Evolutionary conservation across 805 yeast species (phyloP).

Genomic region (Wickerhamiella sorbophila): DNA sequence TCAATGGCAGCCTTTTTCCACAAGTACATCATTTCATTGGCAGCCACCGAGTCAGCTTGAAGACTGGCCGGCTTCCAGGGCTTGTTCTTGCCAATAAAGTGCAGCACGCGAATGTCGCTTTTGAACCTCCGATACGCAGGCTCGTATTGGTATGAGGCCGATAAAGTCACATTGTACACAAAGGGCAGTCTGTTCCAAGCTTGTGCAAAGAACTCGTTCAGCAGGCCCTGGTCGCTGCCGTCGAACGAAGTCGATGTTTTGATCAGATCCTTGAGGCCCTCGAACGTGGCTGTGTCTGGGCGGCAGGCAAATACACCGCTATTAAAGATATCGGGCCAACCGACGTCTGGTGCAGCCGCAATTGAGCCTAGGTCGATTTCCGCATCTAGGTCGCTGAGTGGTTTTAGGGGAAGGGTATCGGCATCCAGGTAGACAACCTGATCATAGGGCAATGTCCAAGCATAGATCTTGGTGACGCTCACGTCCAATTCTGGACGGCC

Average conservation of each 20-base stretch:
- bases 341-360: constrained; percentile 59
- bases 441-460: constrained; percentile 36
- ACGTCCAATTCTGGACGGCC: constrained; percentile 35
- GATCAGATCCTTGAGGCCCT: constrained; percentile 26
- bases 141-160: constrained; percentile 45
- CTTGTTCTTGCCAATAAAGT: constrained; percentile 27
- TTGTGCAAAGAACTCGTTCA: constrained; percentile 52
- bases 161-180: constrained; percentile 64
- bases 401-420: constrained; percentile 35
- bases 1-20: constrained; percentile 5
- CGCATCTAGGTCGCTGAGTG: constrained; percentile 24
- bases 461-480: constrained; percentile 39
- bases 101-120: constrained; percentile 28
- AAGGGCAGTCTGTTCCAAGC: constrained; percentile 69
- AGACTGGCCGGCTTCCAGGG: constrained; percentile 24
- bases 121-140: constrained; percentile 52
- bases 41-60: neutral
- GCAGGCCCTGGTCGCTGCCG: constrained; percentile 86
- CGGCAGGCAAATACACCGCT: constrained; percentile 55
- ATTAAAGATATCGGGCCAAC: constrained; percentile 86
- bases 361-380: constrained; percentile 12
- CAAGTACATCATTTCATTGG: constrained; percentile 2
- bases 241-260: constrained; percentile 41
- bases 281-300: constrained; percentile 35
- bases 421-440: constrained; percentile 39